These are phyloP conservation scores for Cinnamomum chago DNA, from an alignment of 164 flowering plant species.

Conservation along the genomic window DNA sequence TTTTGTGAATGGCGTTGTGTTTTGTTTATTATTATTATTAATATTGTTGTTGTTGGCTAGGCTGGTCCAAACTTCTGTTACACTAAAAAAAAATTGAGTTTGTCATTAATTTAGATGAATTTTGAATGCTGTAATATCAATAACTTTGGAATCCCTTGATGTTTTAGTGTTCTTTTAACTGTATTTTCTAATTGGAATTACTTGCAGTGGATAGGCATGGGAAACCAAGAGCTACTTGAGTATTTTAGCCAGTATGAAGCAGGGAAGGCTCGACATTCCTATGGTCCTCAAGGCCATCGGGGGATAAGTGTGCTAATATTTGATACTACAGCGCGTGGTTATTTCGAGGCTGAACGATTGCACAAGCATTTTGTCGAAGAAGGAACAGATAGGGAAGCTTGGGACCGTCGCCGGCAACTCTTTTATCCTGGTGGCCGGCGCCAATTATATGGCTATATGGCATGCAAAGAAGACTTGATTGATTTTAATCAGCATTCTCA, in stretches of 20 bases:
- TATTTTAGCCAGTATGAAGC: constrained; percentile 58
- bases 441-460: constrained; percentile 81
- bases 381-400: constrained; percentile 61
- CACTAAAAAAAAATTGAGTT: no score
- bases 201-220: constrained; percentile 95
- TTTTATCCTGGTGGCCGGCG: constrained; percentile 77
- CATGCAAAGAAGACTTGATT: constrained; percentile 61
- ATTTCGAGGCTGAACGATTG: constrained; percentile 79
- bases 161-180: neutral
- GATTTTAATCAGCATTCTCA: constrained; percentile 67
- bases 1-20: no score
- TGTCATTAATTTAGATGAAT: no score
- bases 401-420: constrained; percentile 44
- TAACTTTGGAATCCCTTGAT: neutral
- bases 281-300: constrained; percentile 96
- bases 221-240: constrained; percentile 84
- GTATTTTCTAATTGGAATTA: neutral
- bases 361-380: constrained; percentile 64
- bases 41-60: no score
- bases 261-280: constrained; percentile 72
- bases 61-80: no score
- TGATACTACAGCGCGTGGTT: constrained; percentile 72
- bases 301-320: constrained; percentile 87
- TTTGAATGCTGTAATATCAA: neutral
- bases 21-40: no score